Evolutionary conservation across 176 grass and related monocot species (phyloP), one percentile per base, ranked within the genome.

Genomic region (Triticum turgidum): DNA sequence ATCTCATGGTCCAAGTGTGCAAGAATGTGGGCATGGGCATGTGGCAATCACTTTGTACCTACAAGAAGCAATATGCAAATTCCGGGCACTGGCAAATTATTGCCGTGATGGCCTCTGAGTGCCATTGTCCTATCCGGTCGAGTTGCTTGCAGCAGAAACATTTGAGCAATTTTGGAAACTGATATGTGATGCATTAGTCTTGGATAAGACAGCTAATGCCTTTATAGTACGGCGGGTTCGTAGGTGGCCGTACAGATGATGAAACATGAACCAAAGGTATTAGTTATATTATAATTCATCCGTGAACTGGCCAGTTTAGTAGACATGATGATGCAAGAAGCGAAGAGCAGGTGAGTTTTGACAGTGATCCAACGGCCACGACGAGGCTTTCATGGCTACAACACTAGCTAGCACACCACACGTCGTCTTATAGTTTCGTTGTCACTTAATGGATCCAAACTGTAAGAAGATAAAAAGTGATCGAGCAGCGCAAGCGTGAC

Each of bases 141-240:
- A 67, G 79, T 82, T 82, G 79, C 61, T 82, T 81, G 85, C 17
- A 12, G 9, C 14, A 64, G 29, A 30, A 65, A 73, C 34, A 61
- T 13, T 13, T 45, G 6, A 14, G 25, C 15, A 3, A 67, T 27
- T 49, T 73, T 81, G 9, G 7, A 6, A 32, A 66, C 20, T 15
- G n/a, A 85, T 4, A 34, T 38, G 83, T 35, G 42, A 77, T 66
- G 39, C 34, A 7, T 24, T 5, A 66, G 33, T 13, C 9, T 13
- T 20, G 15, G 4, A 20, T 49, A 54, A 10, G 14, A 25, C 22
- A 54, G 9, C 6, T 13, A 20, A 81, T 20, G 32, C 15, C 15
- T n/a, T 76, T 82, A 20, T 15, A 11, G 70, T 87, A 82, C 24
- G 24, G 24, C 24, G 24, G 24, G 24, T 25, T 25, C 4, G 1